Evolutionary conservation across 2,329 filamentous ascomycete genomes (phyloP).

Genomic region (Diaporthe citri): DNA sequence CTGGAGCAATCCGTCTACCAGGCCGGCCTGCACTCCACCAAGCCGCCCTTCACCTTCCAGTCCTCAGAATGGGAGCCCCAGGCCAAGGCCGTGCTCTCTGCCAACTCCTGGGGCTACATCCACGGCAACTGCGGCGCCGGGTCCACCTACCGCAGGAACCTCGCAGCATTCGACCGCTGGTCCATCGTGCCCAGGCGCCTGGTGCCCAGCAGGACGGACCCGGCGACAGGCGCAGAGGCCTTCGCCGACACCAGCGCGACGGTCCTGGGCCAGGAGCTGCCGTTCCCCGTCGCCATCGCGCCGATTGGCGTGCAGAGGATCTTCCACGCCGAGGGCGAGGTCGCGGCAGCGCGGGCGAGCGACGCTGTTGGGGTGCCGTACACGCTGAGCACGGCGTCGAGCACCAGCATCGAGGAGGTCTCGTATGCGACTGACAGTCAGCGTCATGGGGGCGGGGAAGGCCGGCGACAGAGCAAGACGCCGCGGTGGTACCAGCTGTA

Average conservation of each 20-base stretch:
- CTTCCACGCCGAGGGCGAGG: slow-evolving; percentile 75
- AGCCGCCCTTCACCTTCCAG: slow-evolving; percentile 37
- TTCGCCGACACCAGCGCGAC: slow-evolving; percentile 55
- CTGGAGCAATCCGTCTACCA: slow-evolving; percentile 35
- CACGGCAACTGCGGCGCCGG: slow-evolving; percentile 37
- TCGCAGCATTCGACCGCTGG: slow-evolving; percentile 38
- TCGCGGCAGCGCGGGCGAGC: slow-evolving; percentile 67
- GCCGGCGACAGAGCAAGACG: slow-evolving; percentile 31
- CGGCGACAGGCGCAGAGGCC: neutral
- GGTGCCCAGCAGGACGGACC: slow-evolving; percentile 26
- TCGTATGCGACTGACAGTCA: slow-evolving; percentile 48
- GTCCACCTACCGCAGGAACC: slow-evolving; percentile 38
- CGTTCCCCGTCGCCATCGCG: slow-evolving; percentile 72
- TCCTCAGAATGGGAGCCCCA: slow-evolving; percentile 36
- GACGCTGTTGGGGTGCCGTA: slow-evolving; percentile 66
- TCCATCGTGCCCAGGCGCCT: slow-evolving; percentile 37
- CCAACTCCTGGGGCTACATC: slow-evolving; percentile 41
- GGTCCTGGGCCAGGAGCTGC: slow-evolving; percentile 65
- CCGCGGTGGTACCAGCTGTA: slow-evolving; percentile 72
- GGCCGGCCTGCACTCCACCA: slow-evolving; percentile 33
- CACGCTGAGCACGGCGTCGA: slow-evolving; percentile 73
- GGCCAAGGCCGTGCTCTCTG: slow-evolving; percentile 35
- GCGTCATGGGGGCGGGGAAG: slow-evolving; percentile 31
- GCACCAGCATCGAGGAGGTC: slow-evolving; percentile 66
- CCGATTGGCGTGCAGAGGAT: slow-evolving; percentile 75